phyloP scores from a whole-genome alignment of 2,329 filamentous ascomycete genomes.

The Colletotrichum sublineola region DNA sequence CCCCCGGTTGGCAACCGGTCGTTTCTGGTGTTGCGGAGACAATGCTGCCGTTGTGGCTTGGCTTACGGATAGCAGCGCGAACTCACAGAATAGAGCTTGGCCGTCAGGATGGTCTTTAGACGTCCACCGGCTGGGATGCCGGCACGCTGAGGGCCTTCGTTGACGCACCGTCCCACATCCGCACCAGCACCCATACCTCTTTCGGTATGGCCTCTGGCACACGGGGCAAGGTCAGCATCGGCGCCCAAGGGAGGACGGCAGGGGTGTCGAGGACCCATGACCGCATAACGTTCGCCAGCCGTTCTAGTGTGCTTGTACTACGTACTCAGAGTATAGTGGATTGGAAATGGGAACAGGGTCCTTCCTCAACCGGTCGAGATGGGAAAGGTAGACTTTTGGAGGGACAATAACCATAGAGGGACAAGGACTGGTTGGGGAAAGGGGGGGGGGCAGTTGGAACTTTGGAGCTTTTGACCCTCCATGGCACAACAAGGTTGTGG shows the following conservation, averaged over 20 bases:
- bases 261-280: constrained; percentile 37
- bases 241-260: constrained; percentile 18
- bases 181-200: constrained; percentile 16
- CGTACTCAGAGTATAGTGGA: not conserved
- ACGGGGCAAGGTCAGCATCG: constrained; percentile 38
- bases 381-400: constrained; percentile 25
- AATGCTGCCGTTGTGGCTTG: constrained; percentile 12
- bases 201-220: constrained; percentile 27
- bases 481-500: not conserved
- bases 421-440: too few relatives aligned
- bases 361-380: constrained; percentile 36
- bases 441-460: not conserved
- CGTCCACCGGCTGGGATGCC: constrained; percentile 18
- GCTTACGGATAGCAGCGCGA: constrained; percentile 26
- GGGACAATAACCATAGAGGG: constrained; percentile 23
- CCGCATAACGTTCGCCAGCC: constrained; percentile 34
- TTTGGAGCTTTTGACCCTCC: constrained; percentile 17
- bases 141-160: constrained; percentile 16
- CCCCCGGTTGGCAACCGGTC: constrained; percentile 16
- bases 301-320: constrained; percentile 7
- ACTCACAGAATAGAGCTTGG: constrained; percentile 10
- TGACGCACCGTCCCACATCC: not conserved
- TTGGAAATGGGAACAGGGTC: constrained; percentile 37
- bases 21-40: constrained; percentile 33
- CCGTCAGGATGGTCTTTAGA: constrained; percentile 29